phyloP scores from a whole-genome alignment of 2,329 filamentous ascomycete genomes.

The Xylariaceae sp. region DNA sequence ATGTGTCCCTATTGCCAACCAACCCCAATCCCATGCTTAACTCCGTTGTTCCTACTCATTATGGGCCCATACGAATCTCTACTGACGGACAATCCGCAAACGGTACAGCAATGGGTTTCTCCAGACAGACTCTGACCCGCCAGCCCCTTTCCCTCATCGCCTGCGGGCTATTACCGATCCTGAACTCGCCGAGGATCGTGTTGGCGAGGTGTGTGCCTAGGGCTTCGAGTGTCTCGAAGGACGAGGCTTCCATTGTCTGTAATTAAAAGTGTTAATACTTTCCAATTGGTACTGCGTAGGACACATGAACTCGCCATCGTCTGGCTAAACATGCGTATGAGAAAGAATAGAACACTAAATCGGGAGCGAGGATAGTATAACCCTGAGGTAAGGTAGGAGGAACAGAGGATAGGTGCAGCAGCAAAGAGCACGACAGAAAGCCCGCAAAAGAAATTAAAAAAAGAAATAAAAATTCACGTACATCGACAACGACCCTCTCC shows the following conservation, averaged over 20 bases:
- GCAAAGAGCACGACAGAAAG: no score
- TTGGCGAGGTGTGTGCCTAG: constrained; percentile 57
- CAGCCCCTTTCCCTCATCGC: constrained; percentile 51
- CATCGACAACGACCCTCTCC: constrained; percentile 67
- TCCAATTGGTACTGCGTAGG: no score
- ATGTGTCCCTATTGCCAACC: neutral
- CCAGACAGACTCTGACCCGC: constrained; percentile 65
- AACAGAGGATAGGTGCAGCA: neutral
- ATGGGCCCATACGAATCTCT: constrained; percentile 55
- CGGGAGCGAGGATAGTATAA: neutral
- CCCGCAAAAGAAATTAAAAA: neutral
- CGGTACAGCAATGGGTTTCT: constrained; percentile 76
- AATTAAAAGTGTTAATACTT: no score
- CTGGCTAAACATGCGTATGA: neutral
- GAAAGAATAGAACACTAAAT: neutral
- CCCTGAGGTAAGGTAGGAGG: neutral
- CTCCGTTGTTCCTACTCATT: neutral
- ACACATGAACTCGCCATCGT: no score
- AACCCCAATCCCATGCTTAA: neutral
- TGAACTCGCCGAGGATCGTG: constrained; percentile 53
- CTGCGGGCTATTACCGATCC: constrained; percentile 37
- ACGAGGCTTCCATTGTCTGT: constrained; percentile 60
- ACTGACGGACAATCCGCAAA: constrained; percentile 75
- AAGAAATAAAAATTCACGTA: constrained; percentile 38
- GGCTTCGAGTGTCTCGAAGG: constrained; percentile 68